Evolutionary conservation across 495 filamentous ascomycete genomes (phyloP).

Genomic region (Penicillium odoratum): DNA sequence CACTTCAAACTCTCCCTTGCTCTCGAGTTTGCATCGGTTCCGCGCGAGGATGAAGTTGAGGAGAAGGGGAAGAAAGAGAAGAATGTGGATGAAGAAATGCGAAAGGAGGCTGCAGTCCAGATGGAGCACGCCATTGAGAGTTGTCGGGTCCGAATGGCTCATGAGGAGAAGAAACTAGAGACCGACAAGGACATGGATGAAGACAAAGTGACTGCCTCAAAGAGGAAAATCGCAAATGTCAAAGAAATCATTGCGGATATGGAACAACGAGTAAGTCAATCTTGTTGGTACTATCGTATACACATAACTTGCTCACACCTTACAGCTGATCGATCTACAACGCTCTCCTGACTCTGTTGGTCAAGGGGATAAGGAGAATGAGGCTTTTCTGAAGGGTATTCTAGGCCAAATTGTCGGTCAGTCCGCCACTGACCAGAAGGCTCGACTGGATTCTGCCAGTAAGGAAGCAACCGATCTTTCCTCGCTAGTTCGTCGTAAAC

Average conservation of each 20-base stretch:
- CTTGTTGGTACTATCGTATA: neutral
- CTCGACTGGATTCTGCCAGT: constrained; percentile 72
- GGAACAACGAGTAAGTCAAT: constrained; percentile 67
- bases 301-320: constrained; percentile 17
- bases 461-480: constrained; percentile 84
- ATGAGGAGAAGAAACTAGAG: constrained; percentile 66
- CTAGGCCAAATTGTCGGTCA: constrained; percentile 73
- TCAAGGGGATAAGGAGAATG: constrained; percentile 46
- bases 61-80: constrained; percentile 26
- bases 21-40: constrained; percentile 88
- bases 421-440: constrained; percentile 58
- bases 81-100: constrained; percentile 62
- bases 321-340: constrained; percentile 71
- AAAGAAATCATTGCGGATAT: constrained; percentile 86
- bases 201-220: constrained; percentile 52
- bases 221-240: constrained; percentile 72
- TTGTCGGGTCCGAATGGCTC: constrained; percentile 70
- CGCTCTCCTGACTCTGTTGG: constrained; percentile 68
- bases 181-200: constrained; percentile 52
- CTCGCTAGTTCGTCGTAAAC: constrained; percentile 75
- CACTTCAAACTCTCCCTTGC: constrained; percentile 96
- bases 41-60: constrained; percentile 50
- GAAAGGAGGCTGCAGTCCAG: constrained; percentile 72
- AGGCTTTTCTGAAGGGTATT: constrained; percentile 61
- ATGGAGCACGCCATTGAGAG: constrained; percentile 82